Evolutionary conservation across 306 rosid genomes (phyloP).

Genomic region (Dryas alaskensis): DNA sequence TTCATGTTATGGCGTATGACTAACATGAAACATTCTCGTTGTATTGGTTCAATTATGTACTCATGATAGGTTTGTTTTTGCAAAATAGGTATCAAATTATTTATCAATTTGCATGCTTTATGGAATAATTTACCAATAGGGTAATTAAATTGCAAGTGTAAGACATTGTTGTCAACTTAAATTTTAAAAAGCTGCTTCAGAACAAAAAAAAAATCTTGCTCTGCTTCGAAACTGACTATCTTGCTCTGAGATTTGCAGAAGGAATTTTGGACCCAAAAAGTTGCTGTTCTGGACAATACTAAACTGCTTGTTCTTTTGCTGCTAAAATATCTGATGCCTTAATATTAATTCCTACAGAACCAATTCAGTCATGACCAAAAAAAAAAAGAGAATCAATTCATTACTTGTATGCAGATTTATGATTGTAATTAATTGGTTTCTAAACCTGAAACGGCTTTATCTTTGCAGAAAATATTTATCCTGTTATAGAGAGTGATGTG

Average conservation of each 20-base stretch:
- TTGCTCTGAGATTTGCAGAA: background rate
- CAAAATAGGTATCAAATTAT: background rate
- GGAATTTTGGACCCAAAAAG: background rate
- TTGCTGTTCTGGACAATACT: background rate
- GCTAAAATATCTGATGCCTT: background rate
- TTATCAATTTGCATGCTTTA: background rate
- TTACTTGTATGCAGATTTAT: background rate
- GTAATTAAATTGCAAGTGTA: background rate
- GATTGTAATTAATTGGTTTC: constrained; percentile 1
- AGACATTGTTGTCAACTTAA: background rate
- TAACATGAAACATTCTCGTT: background rate
- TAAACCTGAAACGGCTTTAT: constrained; percentile 7
- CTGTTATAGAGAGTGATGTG: constrained; percentile 38
- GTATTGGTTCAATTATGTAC: background rate
- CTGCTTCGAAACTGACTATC: background rate
- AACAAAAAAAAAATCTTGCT: background rate
- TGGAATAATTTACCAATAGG: background rate
- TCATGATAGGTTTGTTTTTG: background rate
- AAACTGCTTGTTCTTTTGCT: background rate
- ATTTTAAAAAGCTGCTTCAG: background rate
- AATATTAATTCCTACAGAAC: background rate
- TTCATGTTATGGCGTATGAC: background rate
- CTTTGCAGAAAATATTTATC: constrained; percentile 43
- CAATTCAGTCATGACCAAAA: background rate
- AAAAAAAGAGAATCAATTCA: background rate